Base-by-base conservation (phyloP, 2,329 filamentous ascomycete genomes). In the Pseudocercospora crystallina region DNA sequence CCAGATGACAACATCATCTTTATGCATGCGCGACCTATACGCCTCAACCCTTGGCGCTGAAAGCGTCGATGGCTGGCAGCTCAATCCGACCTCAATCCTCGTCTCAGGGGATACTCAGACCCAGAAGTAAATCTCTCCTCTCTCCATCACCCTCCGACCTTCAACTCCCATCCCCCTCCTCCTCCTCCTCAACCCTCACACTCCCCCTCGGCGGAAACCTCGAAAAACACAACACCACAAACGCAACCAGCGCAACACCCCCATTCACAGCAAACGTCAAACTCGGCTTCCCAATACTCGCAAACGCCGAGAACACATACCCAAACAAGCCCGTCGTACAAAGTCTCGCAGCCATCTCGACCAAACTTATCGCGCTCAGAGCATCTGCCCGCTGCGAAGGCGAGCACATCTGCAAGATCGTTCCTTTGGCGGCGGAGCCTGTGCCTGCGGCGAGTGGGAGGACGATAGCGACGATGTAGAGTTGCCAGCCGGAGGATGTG, bases 371-470 rank as follows among this genome's bases (percentile, higher is more conserved):
- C 0, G 83, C 84, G 34, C 83, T 83, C 2, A 89, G 71, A 0
- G 86, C 85, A 61, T 89, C 85, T 0, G 80, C 77, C 0, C 85
- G 76, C 48, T 85, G 79, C 0, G 75, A 75, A 1, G 80, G 74
- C 0, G 83, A 73, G 38, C 84, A 84, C 83, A 89, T 85, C 49
- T 86, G 80, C 0, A 86, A 79, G 52, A 89, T 87, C n/a, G 85
- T 83, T 0, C 85, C 86, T 58, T 89, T 89, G 1, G 84, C 83
- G 0, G 85, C 83, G 0, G 84, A 79, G 0, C 84, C 85, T 0
- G 85, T 85, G 0, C 86, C 86, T 0, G 85, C 85, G 0, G 83
- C 84, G 29, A 89, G 80, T 0, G 86, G 86, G 0, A 89, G 73
- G 1, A 88, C 64, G 20, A 81, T 77, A 0, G 83, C 83, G 1